Evolutionary conservation across 208 protist species (phyloP).

Genomic region (Wallacemonas rigidus): DNA sequence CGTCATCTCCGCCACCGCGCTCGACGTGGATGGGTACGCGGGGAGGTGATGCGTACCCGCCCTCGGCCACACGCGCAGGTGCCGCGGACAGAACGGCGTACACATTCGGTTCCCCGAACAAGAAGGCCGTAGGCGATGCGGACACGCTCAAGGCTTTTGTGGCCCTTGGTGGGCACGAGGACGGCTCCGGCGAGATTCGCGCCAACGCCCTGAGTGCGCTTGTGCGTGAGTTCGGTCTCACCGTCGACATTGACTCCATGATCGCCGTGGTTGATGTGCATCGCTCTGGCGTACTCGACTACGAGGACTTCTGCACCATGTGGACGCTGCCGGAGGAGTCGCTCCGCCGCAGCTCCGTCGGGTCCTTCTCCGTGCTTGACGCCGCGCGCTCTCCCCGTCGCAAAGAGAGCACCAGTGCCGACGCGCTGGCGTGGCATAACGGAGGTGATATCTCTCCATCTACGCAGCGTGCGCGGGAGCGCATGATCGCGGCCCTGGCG

Average conservation of each 20-base stretch:
- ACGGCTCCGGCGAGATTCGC: conserved; percentile 57
- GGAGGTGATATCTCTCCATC: conserved; percentile 14
- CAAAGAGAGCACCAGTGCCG: not conserved
- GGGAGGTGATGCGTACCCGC: not conserved
- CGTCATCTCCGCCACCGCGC: not conserved
- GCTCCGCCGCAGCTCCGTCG: conserved; percentile 17
- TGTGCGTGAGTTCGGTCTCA: conserved; percentile 70
- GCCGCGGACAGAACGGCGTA: not conserved
- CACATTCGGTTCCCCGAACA: conserved; percentile 19
- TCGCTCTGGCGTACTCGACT: conserved; percentile 53
- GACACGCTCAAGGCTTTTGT: conserved; percentile 83
- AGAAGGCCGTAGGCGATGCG: conserved; percentile 24
- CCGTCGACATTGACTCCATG: conserved; percentile 77
- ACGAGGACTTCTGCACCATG: conserved; percentile 70
- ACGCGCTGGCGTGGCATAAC: not conserved
- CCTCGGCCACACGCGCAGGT: conserved; percentile 21
- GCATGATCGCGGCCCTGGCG: conserved; percentile 13
- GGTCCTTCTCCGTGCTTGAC: conserved; percentile 36
- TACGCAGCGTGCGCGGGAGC: conserved; percentile 13
- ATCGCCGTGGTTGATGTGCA: conserved; percentile 59
- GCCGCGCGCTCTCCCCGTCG: conserved; percentile 7
- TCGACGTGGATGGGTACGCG: not conserved
- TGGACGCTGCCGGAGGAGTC: conserved; percentile 39
- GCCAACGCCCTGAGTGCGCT: conserved; percentile 52
- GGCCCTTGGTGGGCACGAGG: conserved; percentile 75